Evolutionary conservation across 2,329 filamentous ascomycete species (phyloP), one percentile per base, ranked within the genome.

Genomic region (Claviceps sp.): DNA sequence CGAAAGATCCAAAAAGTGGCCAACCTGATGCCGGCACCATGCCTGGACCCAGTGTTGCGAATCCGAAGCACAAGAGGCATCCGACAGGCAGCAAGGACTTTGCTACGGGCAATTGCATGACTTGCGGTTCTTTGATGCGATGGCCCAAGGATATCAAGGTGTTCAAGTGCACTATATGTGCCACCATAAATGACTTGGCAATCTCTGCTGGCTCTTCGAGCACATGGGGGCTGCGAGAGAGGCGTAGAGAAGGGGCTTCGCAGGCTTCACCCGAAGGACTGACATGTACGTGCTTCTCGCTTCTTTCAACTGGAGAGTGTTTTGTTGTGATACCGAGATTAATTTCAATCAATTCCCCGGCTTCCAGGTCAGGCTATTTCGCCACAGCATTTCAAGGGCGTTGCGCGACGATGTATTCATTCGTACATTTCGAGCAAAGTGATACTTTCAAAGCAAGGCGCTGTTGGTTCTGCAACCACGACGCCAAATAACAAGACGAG

Each of bases 111-210:
- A 82, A 80, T 59, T 95, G 89, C 65, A 89, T 91, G 79, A 90
- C 89, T 38, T 95, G 89, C 66, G 86, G 84, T 60, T 85, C 85
- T 51, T 79, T 82, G 52, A 84, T 94, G 57, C 78, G 85, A 52
- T 95, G 89, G 84, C 88, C 88, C 2, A 79, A 76, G 56, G 79
- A 84, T 50, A 69, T 89, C 55, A 78, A 78, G 39, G 78, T 84
- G 40, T 95, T 93, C 66, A 79, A 88, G 59, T 95, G 89, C 66
- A 85, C 86, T 43, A 84, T 87, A 51, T 95, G 89, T 65, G 71
- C 87, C 60, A 93, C 86, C 17, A 82, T 95, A 63, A 95, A 94
- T 63, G 89, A 95, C 63, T 67, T 95, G 50, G 63, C 63, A 37
- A 61, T 64, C 13, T 54, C 56, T 40, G 54, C 56, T 5, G 51